phyloP scores from a whole-genome alignment of 2,329 filamentous ascomycete genomes.

The Colletotrichum eleusines region DNA sequence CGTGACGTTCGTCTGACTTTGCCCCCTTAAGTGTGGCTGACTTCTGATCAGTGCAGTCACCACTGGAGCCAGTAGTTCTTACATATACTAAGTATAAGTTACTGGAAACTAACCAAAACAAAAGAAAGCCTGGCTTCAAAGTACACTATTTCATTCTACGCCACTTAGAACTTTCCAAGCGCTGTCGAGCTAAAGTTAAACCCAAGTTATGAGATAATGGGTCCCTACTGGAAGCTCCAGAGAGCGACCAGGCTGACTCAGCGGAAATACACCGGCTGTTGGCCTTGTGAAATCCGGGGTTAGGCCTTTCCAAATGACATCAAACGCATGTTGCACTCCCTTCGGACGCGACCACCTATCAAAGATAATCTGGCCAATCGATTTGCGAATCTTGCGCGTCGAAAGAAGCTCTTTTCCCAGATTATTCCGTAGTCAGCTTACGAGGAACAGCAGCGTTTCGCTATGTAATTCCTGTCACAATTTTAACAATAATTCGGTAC shows the following conservation, averaged over 20 bases:
- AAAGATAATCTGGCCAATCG: slow-evolving; percentile 4
- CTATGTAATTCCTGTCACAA: slow-evolving; percentile 24
- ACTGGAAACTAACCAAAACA: slow-evolving; percentile 27
- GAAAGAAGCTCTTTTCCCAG: background rate
- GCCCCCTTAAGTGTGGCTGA: background rate
- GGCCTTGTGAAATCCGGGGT: slow-evolving; percentile 9
- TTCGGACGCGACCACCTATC: slow-evolving; percentile 12
- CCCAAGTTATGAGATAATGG: background rate
- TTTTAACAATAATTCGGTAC: slow-evolving; percentile 2
- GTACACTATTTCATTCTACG: slow-evolving; percentile 9
- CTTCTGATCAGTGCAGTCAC: too few relatives aligned
- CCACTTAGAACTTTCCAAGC: slow-evolving; percentile 18
- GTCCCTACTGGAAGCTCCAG: too few relatives aligned
- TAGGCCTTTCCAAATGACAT: slow-evolving; percentile 13
- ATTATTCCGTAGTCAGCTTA: background rate
- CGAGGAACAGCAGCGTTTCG: background rate
- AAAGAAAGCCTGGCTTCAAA: slow-evolving; percentile 40
- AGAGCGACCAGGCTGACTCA: slow-evolving; percentile 1
- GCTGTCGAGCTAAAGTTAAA: background rate
- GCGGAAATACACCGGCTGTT: slow-evolving; percentile 14
- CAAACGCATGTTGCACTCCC: slow-evolving; percentile 14
- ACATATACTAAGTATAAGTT: too few relatives aligned
- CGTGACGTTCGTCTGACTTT: too few relatives aligned
- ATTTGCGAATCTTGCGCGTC: background rate
- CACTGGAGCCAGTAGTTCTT: too few relatives aligned